phyloP scores from a whole-genome alignment of 352 stramenopile genomes.

The Aphanomyces stellatus region DNA sequence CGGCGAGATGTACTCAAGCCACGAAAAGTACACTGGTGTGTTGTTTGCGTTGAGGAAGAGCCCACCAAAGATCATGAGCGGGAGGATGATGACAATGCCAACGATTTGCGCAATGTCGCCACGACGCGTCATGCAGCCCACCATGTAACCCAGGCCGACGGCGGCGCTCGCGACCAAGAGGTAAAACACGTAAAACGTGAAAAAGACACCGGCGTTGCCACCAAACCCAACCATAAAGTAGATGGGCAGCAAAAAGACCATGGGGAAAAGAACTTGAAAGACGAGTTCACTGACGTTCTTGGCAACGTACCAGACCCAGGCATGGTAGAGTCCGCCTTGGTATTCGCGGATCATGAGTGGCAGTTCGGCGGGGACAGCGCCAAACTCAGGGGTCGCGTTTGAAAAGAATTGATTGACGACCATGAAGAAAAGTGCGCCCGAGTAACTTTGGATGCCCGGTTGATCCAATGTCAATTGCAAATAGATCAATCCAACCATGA shows the following conservation, averaged over 20 bases:
- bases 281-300: conserved; percentile 44
- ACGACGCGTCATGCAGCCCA: conserved; percentile 28
- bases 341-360: conserved; percentile 39
- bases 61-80: conserved; percentile 35
- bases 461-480: conserved; percentile 34
- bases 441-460: conserved; percentile 35
- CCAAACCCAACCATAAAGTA: conserved; percentile 40
- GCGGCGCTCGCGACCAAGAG: conserved; percentile 30
- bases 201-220: conserved; percentile 28
- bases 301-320: conserved; percentile 36
- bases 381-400: conserved; percentile 28
- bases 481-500: conserved; percentile 41
- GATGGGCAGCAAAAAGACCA: conserved; percentile 29
- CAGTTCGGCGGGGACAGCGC: conserved; percentile 33
- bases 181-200: conserved; percentile 31
- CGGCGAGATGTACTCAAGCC: too few relatives aligned
- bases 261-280: conserved; percentile 35
- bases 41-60: too few relatives aligned
- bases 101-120: conserved; percentile 32
- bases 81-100: conserved; percentile 29
- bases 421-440: conserved; percentile 37
- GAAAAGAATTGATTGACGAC: conserved; percentile 40
- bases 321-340: conserved; percentile 26
- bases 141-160: conserved; percentile 31
- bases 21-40: too few relatives aligned